Conservation (phyloP, 2,329 filamentous ascomycete species). For the Colletotrichum ledebouriae region DNA sequence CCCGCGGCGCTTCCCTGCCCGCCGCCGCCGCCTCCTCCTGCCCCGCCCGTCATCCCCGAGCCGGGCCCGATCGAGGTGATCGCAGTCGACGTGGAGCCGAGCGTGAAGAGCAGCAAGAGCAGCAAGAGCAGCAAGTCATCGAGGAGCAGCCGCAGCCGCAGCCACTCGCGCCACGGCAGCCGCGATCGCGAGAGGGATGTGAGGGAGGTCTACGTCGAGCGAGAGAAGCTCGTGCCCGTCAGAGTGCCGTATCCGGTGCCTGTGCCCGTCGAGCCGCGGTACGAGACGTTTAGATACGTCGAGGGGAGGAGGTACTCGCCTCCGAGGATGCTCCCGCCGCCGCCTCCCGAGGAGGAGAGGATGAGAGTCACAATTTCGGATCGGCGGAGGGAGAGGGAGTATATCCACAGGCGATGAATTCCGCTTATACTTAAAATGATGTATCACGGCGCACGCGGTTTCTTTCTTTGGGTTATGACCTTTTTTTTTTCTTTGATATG, state of each 20-base stretch:
- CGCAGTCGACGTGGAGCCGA: conserved; percentile 48
- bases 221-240: conserved; percentile 62
- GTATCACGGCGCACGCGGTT: not conserved
- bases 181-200: conserved; percentile 34
- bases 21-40: conserved; percentile 43
- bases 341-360: conserved; percentile 50
- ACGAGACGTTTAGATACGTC: conserved; percentile 67
- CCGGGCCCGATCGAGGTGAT: conserved; percentile 47
- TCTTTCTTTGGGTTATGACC: too few relatives aligned
- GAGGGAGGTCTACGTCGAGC: conserved; percentile 64
- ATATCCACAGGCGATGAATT: conserved; percentile 41
- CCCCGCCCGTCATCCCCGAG: conserved; percentile 42
- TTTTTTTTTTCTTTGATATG: not conserved
- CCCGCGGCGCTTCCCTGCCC: conserved; percentile 23
- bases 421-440: too few relatives aligned
- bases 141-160: conserved; percentile 47
- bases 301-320: conserved; percentile 59
- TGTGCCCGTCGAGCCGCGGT: conserved; percentile 51
- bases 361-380: conserved; percentile 53
- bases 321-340: conserved; percentile 48
- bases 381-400: conserved; percentile 50
- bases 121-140: conserved; percentile 18
- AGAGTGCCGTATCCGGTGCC: conserved; percentile 58
- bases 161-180: conserved; percentile 46
- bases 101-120: conserved; percentile 42